phyloP scores from a whole-genome alignment of 305 asterid species.

The Rubia peregrina region DNA sequence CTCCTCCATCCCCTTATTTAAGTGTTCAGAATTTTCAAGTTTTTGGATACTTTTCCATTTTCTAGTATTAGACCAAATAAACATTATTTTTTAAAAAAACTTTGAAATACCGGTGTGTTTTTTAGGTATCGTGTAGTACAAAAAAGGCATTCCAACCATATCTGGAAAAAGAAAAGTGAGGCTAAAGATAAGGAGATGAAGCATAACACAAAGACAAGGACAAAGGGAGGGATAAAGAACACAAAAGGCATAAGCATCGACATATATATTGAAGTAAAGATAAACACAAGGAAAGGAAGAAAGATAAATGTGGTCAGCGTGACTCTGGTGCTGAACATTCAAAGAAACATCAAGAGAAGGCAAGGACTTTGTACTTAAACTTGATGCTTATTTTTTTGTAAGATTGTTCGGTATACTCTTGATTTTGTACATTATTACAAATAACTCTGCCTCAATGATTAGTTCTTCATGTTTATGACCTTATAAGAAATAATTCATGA shows the following conservation, averaged over 20 bases:
- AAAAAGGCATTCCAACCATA: conserved; percentile 78
- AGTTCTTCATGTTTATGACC: not conserved
- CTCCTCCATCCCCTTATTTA: not conserved
- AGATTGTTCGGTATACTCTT: not conserved
- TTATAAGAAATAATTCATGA: too few relatives aligned
- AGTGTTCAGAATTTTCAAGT: not conserved
- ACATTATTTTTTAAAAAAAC: not conserved
- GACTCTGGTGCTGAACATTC: conserved; percentile 82
- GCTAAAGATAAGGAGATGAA: conserved; percentile 82
- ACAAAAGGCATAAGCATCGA: conserved; percentile 88
- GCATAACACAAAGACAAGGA: conserved; percentile 69
- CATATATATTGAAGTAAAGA: conserved; percentile 13
- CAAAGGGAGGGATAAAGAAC: conserved; percentile 75
- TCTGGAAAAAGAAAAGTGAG: conserved; percentile 68
- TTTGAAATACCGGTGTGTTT: too few relatives aligned
- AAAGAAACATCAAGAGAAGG: conserved; percentile 82
- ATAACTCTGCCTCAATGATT: not conserved
- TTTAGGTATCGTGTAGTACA: conserved; percentile 36
- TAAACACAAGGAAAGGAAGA: too few relatives aligned
- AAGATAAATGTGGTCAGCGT: conserved; percentile 32
- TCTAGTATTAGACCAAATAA: not conserved
- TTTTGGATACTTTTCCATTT: not conserved
- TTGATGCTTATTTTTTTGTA: not conserved
- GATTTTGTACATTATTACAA: not conserved
- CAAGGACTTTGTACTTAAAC: conserved; percentile 8